Percentiles rank a stretch among this genome's conserved stretches.
These are phyloP conservation scores for Pelomyxa schiedti DNA, from an alignment of 78 protist genomes.

Conservation along the genomic window DNA sequence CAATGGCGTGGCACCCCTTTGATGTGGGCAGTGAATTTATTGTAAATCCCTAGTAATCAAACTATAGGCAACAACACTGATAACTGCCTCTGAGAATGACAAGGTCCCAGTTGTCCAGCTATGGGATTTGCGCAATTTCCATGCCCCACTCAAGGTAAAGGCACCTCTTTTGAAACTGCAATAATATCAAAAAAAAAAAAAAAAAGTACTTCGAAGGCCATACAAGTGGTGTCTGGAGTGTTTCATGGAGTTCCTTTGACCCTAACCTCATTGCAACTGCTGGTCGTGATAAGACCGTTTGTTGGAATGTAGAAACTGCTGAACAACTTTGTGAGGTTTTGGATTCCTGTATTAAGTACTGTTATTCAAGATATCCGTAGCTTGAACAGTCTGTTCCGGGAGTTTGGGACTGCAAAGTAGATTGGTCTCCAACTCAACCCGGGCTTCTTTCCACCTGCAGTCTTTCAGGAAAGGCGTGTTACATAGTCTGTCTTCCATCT, in stretches of 20 bases:
- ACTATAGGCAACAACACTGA: neutral
- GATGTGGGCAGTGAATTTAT: too few relatives aligned
- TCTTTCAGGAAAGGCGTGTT: too few relatives aligned
- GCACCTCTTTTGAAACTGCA: too few relatives aligned
- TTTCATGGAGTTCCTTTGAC: neutral
- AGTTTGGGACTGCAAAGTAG: neutral
- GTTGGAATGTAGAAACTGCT: neutral
- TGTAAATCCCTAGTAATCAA: too few relatives aligned
- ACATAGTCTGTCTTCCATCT: neutral
- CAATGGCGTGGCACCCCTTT: neutral
- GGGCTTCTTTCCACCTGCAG: neutral
- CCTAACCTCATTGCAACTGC: neutral
- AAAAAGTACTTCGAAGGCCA: neutral
- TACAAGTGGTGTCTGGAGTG: neutral
- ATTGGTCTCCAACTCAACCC: neutral
- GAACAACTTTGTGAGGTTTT: neutral
- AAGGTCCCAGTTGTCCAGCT: neutral
- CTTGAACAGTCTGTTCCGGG: neutral
- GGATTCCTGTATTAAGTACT: neutral
- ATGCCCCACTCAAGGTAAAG: neutral
- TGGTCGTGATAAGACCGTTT: neutral
- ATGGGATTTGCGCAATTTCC: neutral
- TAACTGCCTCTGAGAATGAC: neutral
- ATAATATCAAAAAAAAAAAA: too few relatives aligned
- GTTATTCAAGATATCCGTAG: neutral